phyloP scores from a whole-genome alignment of 257 asterid genomes.

The Primulina eburnea region DNA sequence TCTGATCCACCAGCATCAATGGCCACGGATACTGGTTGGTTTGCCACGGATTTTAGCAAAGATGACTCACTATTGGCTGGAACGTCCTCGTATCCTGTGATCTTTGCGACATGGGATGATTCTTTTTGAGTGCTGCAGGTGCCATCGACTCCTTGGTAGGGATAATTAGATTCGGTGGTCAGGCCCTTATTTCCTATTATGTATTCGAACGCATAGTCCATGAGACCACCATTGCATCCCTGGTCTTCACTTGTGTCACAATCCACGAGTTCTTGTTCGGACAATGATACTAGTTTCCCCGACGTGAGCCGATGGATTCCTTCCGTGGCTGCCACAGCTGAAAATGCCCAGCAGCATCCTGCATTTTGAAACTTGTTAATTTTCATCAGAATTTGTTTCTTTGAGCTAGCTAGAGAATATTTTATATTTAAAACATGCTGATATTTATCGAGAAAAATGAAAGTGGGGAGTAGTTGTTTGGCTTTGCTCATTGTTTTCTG shows the following conservation, averaged over 20 bases:
- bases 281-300: slow-evolving; percentile 25
- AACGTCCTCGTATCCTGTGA: slow-evolving; percentile 15
- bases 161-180: slow-evolving; percentile 14
- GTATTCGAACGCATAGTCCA: slow-evolving; percentile 22
- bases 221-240: slow-evolving; percentile 29
- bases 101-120: slow-evolving; percentile 1
- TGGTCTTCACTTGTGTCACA: slow-evolving; percentile 34
- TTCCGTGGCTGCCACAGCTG: slow-evolving; percentile 39
- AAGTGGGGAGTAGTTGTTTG: not conserved
- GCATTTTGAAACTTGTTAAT: not conserved
- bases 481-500: not conserved
- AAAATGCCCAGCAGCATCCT: slow-evolving; percentile 45
- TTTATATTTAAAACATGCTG: no score
- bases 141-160: slow-evolving; percentile 22
- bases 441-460: not conserved
- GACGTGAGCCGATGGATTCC: slow-evolving; percentile 32
- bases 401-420: no score
- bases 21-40: slow-evolving; percentile 34
- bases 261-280: slow-evolving; percentile 40
- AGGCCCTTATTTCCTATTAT: slow-evolving; percentile 24
- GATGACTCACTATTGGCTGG: slow-evolving; percentile 28
- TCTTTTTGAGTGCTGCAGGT: slow-evolving; percentile 10
- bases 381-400: not conserved
- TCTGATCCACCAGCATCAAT: slow-evolving; percentile 35
- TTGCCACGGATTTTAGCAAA: slow-evolving; percentile 29